Evolutionary conservation across 495 filamentous ascomycete species (phyloP), one percentile per base, ranked within the genome.

Genomic region (Neurospora tetraspora): DNA sequence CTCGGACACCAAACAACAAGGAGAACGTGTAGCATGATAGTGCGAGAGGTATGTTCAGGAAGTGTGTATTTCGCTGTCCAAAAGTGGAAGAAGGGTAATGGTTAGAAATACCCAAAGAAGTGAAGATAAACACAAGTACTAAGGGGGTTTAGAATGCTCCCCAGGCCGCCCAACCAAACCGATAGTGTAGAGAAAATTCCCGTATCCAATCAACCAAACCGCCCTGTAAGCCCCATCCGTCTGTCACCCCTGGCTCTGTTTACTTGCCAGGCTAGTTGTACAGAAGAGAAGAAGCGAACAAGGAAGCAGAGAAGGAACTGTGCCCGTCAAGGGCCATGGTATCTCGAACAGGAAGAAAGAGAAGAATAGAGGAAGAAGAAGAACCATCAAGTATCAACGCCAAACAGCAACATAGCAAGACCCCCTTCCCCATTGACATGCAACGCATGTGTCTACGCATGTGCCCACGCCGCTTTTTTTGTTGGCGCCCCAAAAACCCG

Each of bases 281-380:
- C 53, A 65, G 12, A 65, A 65, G 3, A 65, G 53, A 16, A 71
- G 53, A 43, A 40, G 27, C n/a, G 38, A 47, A 47, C 36, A 71
- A 27, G 61, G 47, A 61, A 43, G 36, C 69, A 47, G 23, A 70
- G 69, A 71, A 71, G 68, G 23, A 69, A 65, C 20, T 61, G 47
- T 71, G 73, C 71, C 75, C 74, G 38, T 72, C 53, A 45, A 75
- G 74, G 74, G 73, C 68, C 72, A 72, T 79, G 77, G 77, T 79
- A 79, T 79, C 76, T 76, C 73, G 70, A 75, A 71, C 47, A 71
- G 59, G 61, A 71, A 70, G 45, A 61, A 69, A 59, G 9, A 61
- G 53, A 31, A 61, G 53, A 65, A 65, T 18, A 65, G 14, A 61
- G 40, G 2, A 43, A 43, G 20, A 61, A 61, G 6, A 65, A 34